Evolutionary conservation across 257 asterid genomes (phyloP).

Genomic region (Ajuga chamaepitys): DNA sequence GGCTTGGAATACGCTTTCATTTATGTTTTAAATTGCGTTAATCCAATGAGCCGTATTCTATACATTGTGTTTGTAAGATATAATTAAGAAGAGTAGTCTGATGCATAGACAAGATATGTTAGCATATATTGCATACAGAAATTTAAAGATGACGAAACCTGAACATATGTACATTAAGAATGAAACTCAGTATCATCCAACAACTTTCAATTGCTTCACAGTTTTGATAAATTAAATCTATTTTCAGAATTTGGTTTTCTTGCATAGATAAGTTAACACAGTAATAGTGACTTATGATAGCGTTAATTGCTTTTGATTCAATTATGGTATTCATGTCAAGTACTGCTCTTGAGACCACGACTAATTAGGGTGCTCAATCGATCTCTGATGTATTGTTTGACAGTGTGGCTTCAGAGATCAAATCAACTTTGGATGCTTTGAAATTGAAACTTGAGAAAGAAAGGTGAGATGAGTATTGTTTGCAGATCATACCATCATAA

Average conservation of each 20-base stretch:
- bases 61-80: background rate
- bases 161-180: background rate
- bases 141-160: background rate
- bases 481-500: constrained; percentile 6
- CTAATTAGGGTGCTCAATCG: background rate
- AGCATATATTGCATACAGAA: background rate
- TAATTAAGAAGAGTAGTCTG: background rate
- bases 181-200: background rate
- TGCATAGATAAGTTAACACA: background rate
- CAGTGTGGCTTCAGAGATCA: constrained; percentile 80
- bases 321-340: background rate
- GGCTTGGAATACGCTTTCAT: background rate
- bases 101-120: background rate
- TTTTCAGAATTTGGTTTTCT: background rate
- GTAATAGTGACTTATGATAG: background rate
- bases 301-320: background rate
- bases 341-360: background rate
- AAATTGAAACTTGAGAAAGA: constrained; percentile 80
- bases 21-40: background rate
- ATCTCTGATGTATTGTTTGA: constrained; percentile 6
- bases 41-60: background rate
- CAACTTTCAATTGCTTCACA: background rate
- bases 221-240: background rate
- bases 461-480: constrained; percentile 44
- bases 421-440: constrained; percentile 63